Base-by-base conservation (phyloP, 495 filamentous ascomycete species). In the Talaromyces proteolyticus region DNA sequence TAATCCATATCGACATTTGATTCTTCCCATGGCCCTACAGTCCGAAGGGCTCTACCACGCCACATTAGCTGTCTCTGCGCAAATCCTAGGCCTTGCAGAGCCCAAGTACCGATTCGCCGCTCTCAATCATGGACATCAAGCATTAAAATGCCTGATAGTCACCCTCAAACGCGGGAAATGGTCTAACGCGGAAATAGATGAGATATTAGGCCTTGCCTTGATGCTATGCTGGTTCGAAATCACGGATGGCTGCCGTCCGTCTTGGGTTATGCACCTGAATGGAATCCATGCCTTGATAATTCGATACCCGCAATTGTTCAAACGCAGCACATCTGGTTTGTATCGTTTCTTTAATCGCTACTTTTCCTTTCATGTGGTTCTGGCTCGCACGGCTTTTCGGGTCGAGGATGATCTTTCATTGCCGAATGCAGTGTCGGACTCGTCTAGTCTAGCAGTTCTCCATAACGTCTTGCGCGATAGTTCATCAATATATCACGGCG, bases 221-320 rank as follows among this genome's bases (percentile, higher is more conserved):
- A 60, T 63, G 57, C 38, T 63, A n/a, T 60, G 57, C 42, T 63
- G 55, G 44, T 51, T 22, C 4, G 45, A 63, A 53, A 57, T 63
- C 18, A 60, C 57, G 12, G 60, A 63, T 38, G 42, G 49, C 14
- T 57, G 60, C 49, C 55, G 57, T 18, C 52, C 60, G 14, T 61
- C 58, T 18, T 63, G 58, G 57, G 53, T 63, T 3, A 61, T 57
- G 8, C 58, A 63, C 25, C 40, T 63, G 6, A 58, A 51, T 16
- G 60, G 60, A 4, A 58, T 63, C 25, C 52, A 57, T 37, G 47
- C 55, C 16, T 54, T 60, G 2, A 49, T 42, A 3, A 54, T 41
- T 12, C 55, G 57, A 52, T 51, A 49, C 14, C 49, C 49, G 4
- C 44, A 49, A 4, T 47, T 48, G 14, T 54, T 51, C 11, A 17